phyloP scores from a whole-genome alignment of 257 asterid species.

The Thymus quinquecostatus region DNA sequence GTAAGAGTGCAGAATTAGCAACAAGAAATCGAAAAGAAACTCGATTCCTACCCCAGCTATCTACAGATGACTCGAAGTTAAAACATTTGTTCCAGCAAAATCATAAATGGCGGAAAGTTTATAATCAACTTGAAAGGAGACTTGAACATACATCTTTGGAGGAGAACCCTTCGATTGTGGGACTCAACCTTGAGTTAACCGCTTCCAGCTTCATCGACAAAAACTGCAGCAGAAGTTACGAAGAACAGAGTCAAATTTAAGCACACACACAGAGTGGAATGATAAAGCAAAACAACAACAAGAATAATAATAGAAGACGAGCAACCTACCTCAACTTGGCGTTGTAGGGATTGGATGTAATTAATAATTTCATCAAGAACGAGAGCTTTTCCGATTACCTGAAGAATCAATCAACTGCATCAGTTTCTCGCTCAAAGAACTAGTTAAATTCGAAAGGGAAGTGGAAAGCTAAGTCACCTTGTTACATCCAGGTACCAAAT shows the following conservation, averaged over 20 bases:
- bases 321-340: conserved; percentile 81
- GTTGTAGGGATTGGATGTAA: conserved; percentile 86
- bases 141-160: conserved; percentile 69
- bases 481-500: conserved; percentile 94
- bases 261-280: background rate
- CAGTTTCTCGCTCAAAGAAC: too few relatives aligned
- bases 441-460: background rate
- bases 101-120: background rate
- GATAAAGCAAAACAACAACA: background rate
- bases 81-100: background rate
- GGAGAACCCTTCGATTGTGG: conserved; percentile 60
- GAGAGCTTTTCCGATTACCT: conserved; percentile 92
- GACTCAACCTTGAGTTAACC: conserved; percentile 72
- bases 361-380: conserved; percentile 94
- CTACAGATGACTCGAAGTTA: background rate
- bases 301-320: conserved; percentile 22
- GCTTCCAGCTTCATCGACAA: conserved; percentile 98
- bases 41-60: background rate
- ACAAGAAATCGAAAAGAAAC: background rate
- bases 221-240: conserved; percentile 51
- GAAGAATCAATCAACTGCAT: conserved; percentile 3
- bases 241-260: conserved; percentile 18
- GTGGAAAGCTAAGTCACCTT: conserved; percentile 51
- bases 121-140: background rate
- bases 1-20: background rate